Evolutionary conservation across 805 yeast genomes (phyloP).

Genomic region (Priceomyces carsonii): DNA sequence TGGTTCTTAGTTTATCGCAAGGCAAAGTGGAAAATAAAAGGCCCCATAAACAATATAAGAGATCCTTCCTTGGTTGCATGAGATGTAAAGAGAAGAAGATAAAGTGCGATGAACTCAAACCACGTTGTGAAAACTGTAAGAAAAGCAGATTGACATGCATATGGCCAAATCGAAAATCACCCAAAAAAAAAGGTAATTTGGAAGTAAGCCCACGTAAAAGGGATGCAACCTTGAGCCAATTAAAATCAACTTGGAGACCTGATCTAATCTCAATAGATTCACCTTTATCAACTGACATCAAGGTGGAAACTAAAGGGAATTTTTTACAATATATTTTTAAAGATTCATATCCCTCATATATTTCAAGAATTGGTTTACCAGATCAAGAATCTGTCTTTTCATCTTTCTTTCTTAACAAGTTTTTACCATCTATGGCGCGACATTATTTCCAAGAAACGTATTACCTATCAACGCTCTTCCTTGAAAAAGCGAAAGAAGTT

Average conservation of each 20-base stretch:
- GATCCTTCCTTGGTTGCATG: slow-evolving; percentile 21
- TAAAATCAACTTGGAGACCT: no score
- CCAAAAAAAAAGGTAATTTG: no score
- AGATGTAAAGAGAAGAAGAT: slow-evolving; percentile 32
- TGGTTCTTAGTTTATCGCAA: no score
- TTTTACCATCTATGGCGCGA: slow-evolving; percentile 41
- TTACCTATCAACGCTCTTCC: slow-evolving; percentile 41
- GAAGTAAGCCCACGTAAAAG: no score
- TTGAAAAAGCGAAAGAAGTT: slow-evolving; percentile 34
- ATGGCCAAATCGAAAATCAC: no score
- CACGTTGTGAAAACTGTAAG: slow-evolving; percentile 26
- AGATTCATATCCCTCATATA: neutral
- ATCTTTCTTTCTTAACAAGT: slow-evolving; percentile 32
- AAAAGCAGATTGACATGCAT: slow-evolving; percentile 15
- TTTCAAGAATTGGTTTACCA: neutral
- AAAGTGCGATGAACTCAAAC: slow-evolving; percentile 30
- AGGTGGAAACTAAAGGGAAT: neutral
- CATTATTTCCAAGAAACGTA: slow-evolving; percentile 39
- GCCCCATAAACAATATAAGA: no score
- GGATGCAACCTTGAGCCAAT: no score
- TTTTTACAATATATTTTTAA: neutral
- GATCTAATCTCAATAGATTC: no score
- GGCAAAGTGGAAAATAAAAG: no score
- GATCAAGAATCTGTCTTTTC: neutral
- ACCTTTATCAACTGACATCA: no score